Evolutionary conservation across 805 yeast genomes (phyloP), one percentile per base, ranked within the genome.

Genomic region (Candida chauliodis): DNA sequence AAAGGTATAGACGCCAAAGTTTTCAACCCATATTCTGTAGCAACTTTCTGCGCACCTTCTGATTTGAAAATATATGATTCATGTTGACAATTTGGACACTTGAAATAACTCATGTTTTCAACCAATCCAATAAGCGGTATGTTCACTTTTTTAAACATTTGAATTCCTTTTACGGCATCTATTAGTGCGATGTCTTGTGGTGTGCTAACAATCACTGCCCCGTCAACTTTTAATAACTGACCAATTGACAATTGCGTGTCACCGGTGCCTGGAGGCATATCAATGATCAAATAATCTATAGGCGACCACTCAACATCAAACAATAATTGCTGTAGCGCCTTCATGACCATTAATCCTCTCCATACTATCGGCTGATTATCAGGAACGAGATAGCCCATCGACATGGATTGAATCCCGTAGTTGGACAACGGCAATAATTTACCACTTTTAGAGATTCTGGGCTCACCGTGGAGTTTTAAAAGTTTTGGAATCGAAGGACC

Each of bases 191-290:
- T 75, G 46, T 87, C 95, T 55, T 87, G 95, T 0, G 95, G 91
- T 0, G 95, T 87, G 0, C 89, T 78, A 1, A 87, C 95, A 26
- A 87, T 76, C 1, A 87, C 73, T 0, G 95, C 87, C 0, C 95
- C 95, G 49, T 80, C 84, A 0, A 87, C 76, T 32, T 73, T 71
- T n/a, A 84, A 56, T 49, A 79, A 83, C 57, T 87, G 95, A 19
- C 88, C 79, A n/a, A 87, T 68, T 0, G 95, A 83, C 38, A 87
- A 66, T 51, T 87, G 95, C 0, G 85, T 81, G 54, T 87, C 95
- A 14, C 95, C 95, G 0, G 95, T 87, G 2, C 95, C 95, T 0
- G 95, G 95, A 0, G 95, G 95, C 84, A 87, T 75, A 50, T 87
- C 95, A 8, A 87, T 65, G 1, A 87, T 81, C 34, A 87, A 62